phyloP scores from a whole-genome alignment of 2,329 filamentous ascomycete species.

The Graphilbum ipis-grandicollis region DNA sequence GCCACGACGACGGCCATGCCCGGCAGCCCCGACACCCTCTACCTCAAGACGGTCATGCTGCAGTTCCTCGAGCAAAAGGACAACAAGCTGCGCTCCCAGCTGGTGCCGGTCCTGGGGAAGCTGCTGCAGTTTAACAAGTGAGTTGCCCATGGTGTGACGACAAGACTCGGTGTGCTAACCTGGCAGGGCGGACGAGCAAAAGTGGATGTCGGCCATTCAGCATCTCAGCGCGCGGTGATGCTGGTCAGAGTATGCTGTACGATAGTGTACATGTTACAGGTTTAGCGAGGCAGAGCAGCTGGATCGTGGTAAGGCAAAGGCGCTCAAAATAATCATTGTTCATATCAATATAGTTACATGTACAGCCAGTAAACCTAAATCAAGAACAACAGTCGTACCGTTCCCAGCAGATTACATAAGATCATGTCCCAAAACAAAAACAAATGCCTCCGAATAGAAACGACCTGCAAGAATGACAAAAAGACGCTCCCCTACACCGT shows the following conservation, averaged over 20 bases:
- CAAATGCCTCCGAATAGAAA: background rate
- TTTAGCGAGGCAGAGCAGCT: too few species aligned
- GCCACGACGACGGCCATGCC: conserved; percentile 8
- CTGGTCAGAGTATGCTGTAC: too few species aligned
- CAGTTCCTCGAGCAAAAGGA: conserved; percentile 73
- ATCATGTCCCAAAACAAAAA: too few species aligned
- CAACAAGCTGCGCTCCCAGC: conserved; percentile 54
- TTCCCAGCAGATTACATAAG: background rate
- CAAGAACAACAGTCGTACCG: background rate
- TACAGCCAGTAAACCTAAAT: background rate
- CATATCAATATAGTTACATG: background rate
- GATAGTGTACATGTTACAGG: too few species aligned
- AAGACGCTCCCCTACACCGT: conserved; percentile 35
- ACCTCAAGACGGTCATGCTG: conserved; percentile 65
- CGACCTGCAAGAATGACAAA: too few species aligned
- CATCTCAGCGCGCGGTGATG: conserved; percentile 19
- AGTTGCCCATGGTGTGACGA: conserved; percentile 16
- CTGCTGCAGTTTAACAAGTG: conserved; percentile 62
- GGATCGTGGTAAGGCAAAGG: too few species aligned
- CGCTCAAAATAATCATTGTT: too few species aligned
- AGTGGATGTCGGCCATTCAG: conserved; percentile 64
- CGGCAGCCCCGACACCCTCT: conserved; percentile 33
- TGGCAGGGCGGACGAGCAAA: conserved; percentile 53
- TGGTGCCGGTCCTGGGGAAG: conserved; percentile 63
- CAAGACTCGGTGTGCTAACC: too few species aligned